Conservation (phyloP, 805 yeast genomes). For the Kazachstania bromeliacearum region DNA sequence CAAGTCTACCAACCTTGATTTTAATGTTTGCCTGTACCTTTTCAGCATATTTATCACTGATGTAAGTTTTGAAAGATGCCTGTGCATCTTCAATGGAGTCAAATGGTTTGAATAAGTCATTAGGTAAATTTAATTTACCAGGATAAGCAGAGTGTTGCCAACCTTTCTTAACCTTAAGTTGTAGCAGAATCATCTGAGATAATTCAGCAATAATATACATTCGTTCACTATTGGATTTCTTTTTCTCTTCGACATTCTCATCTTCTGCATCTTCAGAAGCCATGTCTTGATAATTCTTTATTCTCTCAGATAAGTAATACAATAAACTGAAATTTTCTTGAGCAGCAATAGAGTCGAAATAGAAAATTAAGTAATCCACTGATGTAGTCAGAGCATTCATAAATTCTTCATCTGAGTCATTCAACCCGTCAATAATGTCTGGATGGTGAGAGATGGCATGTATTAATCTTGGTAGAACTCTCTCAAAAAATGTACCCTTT, state of each 20-base stretch:
- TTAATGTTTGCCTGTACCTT: constrained; percentile 30
- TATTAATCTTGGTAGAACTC: constrained; percentile 54
- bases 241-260: constrained; percentile 15
- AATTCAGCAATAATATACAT: constrained; percentile 66
- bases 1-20: constrained; percentile 26
- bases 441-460: constrained; percentile 66
- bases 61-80: constrained; percentile 42
- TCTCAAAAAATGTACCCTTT: constrained; percentile 50
- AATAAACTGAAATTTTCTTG: constrained; percentile 62
- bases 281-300: constrained; percentile 68
- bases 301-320: constrained; percentile 66
- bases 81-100: constrained; percentile 49
- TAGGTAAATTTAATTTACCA: constrained; percentile 58
- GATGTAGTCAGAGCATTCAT: constrained; percentile 45
- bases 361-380: constrained; percentile 50
- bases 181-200: constrained; percentile 55
- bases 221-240: constrained; percentile 24
- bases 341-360: constrained; percentile 48
- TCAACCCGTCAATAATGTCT: constrained; percentile 42
- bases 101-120: constrained; percentile 63
- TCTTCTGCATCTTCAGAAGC: constrained; percentile 28
- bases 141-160: constrained; percentile 81
- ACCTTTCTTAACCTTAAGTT: constrained; percentile 43
- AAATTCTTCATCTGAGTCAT: constrained; percentile 26
- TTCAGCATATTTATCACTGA: constrained; percentile 39